These are phyloP conservation scores for Bromus sterilis DNA, from an alignment of 176 grass and related monocot genomes.

Conservation along the genomic window DNA sequence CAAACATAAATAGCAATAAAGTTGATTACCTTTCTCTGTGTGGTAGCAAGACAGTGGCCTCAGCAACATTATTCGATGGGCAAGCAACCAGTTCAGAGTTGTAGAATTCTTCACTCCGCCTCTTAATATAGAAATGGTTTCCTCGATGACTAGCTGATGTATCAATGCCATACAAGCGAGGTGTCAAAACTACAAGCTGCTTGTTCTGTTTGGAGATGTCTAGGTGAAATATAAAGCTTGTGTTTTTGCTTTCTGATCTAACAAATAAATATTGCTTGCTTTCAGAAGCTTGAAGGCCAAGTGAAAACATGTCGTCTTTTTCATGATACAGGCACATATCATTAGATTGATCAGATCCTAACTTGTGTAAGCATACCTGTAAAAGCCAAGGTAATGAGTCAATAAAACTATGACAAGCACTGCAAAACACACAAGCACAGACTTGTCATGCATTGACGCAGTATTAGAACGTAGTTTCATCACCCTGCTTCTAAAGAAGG, in stretches of 20 bases:
- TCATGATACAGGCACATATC: slow-evolving; percentile 83
- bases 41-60: slow-evolving; percentile 60
- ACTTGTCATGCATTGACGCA: neutral
- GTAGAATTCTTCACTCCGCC: slow-evolving; percentile 73
- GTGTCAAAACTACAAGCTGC: slow-evolving; percentile 59
- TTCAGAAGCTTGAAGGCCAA: slow-evolving; percentile 65
- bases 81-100: slow-evolving; percentile 86
- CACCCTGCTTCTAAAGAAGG: neutral
- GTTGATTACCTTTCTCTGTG: slow-evolving; percentile 79
- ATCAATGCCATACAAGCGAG: slow-evolving; percentile 69
- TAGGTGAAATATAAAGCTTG: slow-evolving; percentile 66
- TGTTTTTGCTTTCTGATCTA: slow-evolving; percentile 84
- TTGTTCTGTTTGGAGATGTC: slow-evolving; percentile 55
- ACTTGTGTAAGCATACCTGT: slow-evolving; percentile 76
- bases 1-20: neutral
- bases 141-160: slow-evolving; percentile 75
- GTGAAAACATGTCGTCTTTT: slow-evolving; percentile 75
- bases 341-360: slow-evolving; percentile 66
- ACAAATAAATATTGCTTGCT: slow-evolving; percentile 93
- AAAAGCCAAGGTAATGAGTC: slow-evolving; percentile 20
- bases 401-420: neutral
- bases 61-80: slow-evolving; percentile 67
- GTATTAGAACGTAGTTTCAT: neutral
- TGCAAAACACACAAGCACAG: neutral
- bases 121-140: slow-evolving; percentile 80